Base-by-base conservation (phyloP, 139 green algal genomes). In the Chlorella sorokiniana region DNA sequence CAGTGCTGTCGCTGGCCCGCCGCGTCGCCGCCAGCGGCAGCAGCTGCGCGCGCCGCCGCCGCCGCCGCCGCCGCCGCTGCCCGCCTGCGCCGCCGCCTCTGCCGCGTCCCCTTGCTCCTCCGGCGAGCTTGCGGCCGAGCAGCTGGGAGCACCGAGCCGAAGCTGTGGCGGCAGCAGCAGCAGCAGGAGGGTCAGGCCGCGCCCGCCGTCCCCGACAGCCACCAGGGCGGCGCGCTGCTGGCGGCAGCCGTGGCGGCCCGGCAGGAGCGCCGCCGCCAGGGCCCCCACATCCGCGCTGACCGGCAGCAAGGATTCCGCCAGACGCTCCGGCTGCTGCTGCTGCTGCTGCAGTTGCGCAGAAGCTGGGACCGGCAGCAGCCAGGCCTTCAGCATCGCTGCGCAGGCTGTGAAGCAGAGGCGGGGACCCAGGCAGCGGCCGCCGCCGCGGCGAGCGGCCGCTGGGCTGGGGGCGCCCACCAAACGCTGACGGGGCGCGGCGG, bases 11-110 rank as follows among this genome's bases (percentile, higher is more conserved):
- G 38, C 63, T 52, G 65, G 77, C 37, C 18, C 41, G 29, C 37
- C 48, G 44, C 18, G 78, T 51, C 29, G 78, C 67, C n/a, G 67
- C 78, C 38, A 83, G 78, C 78, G 61, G 31, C 40, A 70, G 25
- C 37, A 83, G 65, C 33, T 35, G 65, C 18, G 56, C 48, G 48
- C 16, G 37, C 29, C 22, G 2, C 27, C 25, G 37, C 54, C 18
- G 37, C n/a, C 54, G 37, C 25, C 37, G 8, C 6, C 7, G 6
- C 7, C 59, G 16, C 23, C 20, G 35, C 73, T 72, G 61, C 41
- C 31, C 5, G 22, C 41, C 37, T 25, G 20, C 3, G 37, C 37
- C 16, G 35, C 25, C 25, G 37, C 1, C 9, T n/a, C 59, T 35
- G 76, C 20, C n/a, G 25, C 56, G 65, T 33, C 71, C 38, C 23